phyloP scores from a whole-genome alignment of 148 eudicot species.

The Spergularia marina region DNA sequence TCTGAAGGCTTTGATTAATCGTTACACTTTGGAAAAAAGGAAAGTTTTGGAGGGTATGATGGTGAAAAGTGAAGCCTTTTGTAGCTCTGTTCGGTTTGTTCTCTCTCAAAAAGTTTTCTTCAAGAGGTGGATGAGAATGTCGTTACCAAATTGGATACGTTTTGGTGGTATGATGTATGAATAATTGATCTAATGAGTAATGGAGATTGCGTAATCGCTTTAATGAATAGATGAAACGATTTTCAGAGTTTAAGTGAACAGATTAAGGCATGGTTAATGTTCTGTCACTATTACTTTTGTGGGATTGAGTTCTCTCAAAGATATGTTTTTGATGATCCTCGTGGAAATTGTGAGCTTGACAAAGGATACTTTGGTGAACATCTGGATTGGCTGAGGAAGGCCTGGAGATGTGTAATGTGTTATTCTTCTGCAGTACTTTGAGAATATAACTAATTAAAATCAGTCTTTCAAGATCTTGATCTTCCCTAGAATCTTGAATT shows the following conservation, averaged over 20 bases:
- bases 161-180: background rate
- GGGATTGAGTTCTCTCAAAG: background rate
- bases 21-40: background rate
- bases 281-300: background rate
- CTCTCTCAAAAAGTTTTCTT: too few relatives aligned
- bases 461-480: background rate
- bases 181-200: background rate
- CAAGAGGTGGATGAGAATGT: background rate
- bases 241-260: background rate
- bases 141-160: background rate
- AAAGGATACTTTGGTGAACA: background rate
- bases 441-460: background rate
- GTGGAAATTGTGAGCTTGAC: background rate
- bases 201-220: background rate
- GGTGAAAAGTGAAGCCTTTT: background rate
- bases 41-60: background rate
- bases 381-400: background rate
- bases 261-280: background rate
- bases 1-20: background rate
- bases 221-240: background rate
- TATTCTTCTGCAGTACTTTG: background rate
- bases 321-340: background rate
- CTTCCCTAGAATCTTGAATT: background rate
- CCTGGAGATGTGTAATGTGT: background rate
- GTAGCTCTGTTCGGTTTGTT: too few relatives aligned